Evolutionary conservation across 2,329 filamentous ascomycete species (phyloP).

Genomic region (Aspergillus sp.): DNA sequence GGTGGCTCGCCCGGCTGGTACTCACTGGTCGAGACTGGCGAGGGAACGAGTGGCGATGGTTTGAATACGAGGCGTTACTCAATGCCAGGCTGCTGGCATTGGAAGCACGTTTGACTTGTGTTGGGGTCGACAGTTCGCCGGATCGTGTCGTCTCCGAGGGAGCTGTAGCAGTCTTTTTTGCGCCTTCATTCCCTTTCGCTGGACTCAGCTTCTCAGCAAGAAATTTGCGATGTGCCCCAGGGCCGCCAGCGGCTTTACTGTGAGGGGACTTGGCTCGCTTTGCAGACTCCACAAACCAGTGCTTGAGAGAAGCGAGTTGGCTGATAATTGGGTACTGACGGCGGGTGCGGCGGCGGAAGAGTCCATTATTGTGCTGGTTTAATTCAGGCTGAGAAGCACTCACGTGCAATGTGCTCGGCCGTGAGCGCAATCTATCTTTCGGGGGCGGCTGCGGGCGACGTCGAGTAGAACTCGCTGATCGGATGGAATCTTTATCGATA

Average conservation of each 20-base stretch:
- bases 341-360: slow-evolving; percentile 54
- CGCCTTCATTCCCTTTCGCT: slow-evolving; percentile 35
- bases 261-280: slow-evolving; percentile 61
- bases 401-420: slow-evolving; percentile 82
- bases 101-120: slow-evolving; percentile 39
- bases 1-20: slow-evolving; percentile 38
- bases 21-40: slow-evolving; percentile 36
- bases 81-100: slow-evolving; percentile 41
- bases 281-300: slow-evolving; percentile 68
- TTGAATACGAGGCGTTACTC: slow-evolving; percentile 41
- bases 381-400: slow-evolving; percentile 69
- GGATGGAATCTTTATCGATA: slow-evolving; percentile 68
- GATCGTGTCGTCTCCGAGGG: slow-evolving; percentile 23
- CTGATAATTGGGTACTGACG: slow-evolving; percentile 63
- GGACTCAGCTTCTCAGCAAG: slow-evolving; percentile 38
- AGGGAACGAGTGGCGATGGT: slow-evolving; percentile 41
- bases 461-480: slow-evolving; percentile 73
- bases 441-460: slow-evolving; percentile 78
- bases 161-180: slow-evolving; percentile 24
- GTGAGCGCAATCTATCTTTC: slow-evolving; percentile 76
- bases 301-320: slow-evolving; percentile 65
- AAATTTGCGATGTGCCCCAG: slow-evolving; percentile 33
- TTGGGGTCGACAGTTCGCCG: slow-evolving; percentile 32
- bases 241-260: slow-evolving; percentile 28
- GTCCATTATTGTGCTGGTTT: slow-evolving; percentile 51